phyloP scores from a whole-genome alignment of 495 filamentous ascomycete genomes.

The Xylaria palmicola region DNA sequence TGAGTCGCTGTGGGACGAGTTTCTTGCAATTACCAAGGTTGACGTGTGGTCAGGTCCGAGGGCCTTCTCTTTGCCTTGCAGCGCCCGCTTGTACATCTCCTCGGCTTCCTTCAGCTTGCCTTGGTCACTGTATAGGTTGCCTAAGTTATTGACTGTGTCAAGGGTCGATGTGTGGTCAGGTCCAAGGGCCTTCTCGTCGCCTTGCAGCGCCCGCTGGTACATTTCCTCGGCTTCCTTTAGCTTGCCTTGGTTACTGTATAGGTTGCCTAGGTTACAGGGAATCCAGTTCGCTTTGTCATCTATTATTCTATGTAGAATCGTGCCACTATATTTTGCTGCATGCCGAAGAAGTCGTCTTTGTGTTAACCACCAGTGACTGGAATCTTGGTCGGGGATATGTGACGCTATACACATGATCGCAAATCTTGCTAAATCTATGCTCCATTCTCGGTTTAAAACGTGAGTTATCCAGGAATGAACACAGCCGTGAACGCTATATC shows the following conservation, averaged over 20 bases:
- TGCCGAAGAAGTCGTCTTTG: not conserved
- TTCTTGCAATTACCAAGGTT: too few species aligned
- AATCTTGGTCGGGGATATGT: not conserved
- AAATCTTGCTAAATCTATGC: not conserved
- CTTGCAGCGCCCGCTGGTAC: not conserved
- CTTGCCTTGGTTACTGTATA: not conserved
- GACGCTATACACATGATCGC: not conserved
- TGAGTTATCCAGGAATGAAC: not conserved
- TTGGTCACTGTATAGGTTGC: not conserved
- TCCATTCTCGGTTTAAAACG: not conserved
- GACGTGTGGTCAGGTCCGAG: not conserved
- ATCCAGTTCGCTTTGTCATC: not conserved
- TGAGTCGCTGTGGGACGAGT: too few species aligned
- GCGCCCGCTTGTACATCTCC: not conserved
- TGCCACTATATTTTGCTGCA: not conserved
- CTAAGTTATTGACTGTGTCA: not conserved
- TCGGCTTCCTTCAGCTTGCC: not conserved
- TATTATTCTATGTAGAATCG: not conserved
- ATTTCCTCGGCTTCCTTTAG: not conserved
- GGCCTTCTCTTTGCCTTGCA: not conserved
- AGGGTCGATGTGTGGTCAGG: not conserved
- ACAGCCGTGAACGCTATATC: not conserved
- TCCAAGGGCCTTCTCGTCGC: not conserved
- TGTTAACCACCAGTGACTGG: not conserved
- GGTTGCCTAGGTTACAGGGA: not conserved